A percentile compares a stretch with the other conserved stretches of the same genome.
These are phyloP conservation scores for Colletotrichum caudatum DNA, from an alignment of 2,329 filamentous ascomycete genomes.

Conservation along the genomic window DNA sequence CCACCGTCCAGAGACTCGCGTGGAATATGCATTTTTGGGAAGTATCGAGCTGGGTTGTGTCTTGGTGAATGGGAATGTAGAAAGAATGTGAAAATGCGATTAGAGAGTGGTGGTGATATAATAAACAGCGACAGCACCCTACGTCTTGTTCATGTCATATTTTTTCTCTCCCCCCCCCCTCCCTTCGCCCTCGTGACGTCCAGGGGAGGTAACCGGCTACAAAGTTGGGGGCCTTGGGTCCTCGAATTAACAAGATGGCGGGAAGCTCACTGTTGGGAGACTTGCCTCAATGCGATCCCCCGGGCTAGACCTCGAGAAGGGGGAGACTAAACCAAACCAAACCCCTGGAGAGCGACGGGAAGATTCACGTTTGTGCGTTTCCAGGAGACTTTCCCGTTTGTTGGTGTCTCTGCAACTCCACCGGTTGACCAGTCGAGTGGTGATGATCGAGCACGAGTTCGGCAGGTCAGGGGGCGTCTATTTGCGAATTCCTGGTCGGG, in stretches of 20 bases:
- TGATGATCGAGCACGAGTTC: conserved; percentile 33
- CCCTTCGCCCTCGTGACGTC: conserved; percentile 3
- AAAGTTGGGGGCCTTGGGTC: conserved; percentile 18
- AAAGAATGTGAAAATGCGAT: conserved; percentile 13
- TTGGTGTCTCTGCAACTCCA: conserved; percentile 14
- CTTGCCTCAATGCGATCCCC: conserved; percentile 19
- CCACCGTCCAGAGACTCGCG: conserved; percentile 35
- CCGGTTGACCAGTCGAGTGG: conserved; percentile 24
- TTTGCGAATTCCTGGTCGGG: conserved; percentile 27
- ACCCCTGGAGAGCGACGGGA: conserved; percentile 19
- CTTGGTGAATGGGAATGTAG: conserved; percentile 13
- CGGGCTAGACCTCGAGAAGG: conserved; percentile 30
- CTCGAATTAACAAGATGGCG: conserved; percentile 4
- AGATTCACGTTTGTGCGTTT: conserved; percentile 13
- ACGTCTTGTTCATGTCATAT: conserved; percentile 18
- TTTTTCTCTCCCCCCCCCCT: neutral
- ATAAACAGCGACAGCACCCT: conserved; percentile 8
- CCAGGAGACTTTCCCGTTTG: conserved; percentile 19
- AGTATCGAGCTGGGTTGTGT: conserved; percentile 27
- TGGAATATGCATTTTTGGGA: conserved; percentile 40
- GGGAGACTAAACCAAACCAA: neutral
- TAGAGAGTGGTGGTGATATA: conserved; percentile 36
- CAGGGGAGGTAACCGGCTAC: conserved; percentile 21
- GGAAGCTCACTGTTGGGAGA: conserved; percentile 18
- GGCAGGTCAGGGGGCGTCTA: conserved; percentile 29